Percentiles rank a stretch among this genome's conserved stretches.
Evolutionary conservation across 1,139 yeast genomes (phyloP).

Genomic region (Saccharomycopsis hybrid): DNA sequence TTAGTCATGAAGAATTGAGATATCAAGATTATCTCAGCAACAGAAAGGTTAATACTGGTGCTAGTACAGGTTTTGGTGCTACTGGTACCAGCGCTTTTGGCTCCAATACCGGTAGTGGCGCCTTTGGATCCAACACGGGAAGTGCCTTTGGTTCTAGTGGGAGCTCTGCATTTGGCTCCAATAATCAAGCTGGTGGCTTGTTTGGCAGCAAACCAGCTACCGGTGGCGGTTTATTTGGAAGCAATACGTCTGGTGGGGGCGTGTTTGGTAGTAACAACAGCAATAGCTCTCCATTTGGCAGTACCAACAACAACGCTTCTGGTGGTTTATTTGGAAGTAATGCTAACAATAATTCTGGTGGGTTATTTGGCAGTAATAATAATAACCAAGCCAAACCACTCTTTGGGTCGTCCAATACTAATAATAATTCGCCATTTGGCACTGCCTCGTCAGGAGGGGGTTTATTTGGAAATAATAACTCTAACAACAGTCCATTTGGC

Average conservation of each 20-base stretch:
- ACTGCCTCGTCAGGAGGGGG: constrained; percentile 25
- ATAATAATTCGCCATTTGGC: not conserved
- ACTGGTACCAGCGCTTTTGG: constrained; percentile 20
- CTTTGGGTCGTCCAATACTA: constrained; percentile 18
- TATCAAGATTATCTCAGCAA: constrained; percentile 79
- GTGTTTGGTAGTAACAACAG: constrained; percentile 24
- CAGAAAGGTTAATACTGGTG: constrained; percentile 50
- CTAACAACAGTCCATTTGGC: constrained; percentile 9
- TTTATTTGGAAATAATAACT: constrained; percentile 23
- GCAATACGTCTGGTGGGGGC: constrained; percentile 24
- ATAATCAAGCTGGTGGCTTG: constrained; percentile 28
- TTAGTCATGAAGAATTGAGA: constrained; percentile 82
- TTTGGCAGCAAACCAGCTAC: constrained; percentile 30
- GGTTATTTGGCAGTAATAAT: constrained; percentile 24
- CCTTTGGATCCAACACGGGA: not conserved
- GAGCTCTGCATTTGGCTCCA: constrained; percentile 21
- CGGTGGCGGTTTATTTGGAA: constrained; percentile 28
- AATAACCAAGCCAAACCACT: constrained; percentile 15
- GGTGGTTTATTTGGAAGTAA: constrained; percentile 31
- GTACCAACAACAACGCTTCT: constrained; percentile 17
- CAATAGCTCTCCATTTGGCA: constrained; percentile 28
- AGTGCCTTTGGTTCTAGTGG: no score
- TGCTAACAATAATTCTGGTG: constrained; percentile 24
- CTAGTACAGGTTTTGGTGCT: constrained; percentile 21
- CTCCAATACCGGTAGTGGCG: constrained; percentile 10